Evolutionary conservation across 441 rosid species (phyloP), one percentile per base, ranked within the genome.

Genomic region (Gossypium davidsonii): DNA sequence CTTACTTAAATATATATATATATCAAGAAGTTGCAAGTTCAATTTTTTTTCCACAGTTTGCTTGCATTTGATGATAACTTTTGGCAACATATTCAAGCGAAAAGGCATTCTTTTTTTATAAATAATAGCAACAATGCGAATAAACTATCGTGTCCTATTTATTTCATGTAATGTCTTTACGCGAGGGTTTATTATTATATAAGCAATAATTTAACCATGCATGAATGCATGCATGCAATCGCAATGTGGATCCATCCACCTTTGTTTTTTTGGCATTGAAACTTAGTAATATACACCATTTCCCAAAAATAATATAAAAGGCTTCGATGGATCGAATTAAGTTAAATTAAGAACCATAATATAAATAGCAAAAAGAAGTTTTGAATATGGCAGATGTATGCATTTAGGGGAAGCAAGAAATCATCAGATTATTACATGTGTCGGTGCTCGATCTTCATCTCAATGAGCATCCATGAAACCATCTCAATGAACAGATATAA

Each of bases 391-490:
- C 42, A n/a, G 42, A 26, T n/a, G 39, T 11, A 58, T 49, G 44
- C 71, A 49, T 67, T 26, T 67, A 49, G 59, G 58, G 20, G 4
- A 26, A 49, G 25, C 44, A 68, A 68, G 60, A 68, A 9, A 51
- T 68, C 2, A 28, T 68, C 5, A 51, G 60, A 14, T 68, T 51
- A 1, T 51, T 51, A 68, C 72, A 58, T 58, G 63, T 58, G 63
- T 58, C 63, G 6, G n/a, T 58, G 28, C 17, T 61, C 2, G 64
- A 73, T 49, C 60, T 73, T 73, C 26, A 51, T 58, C 42, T 42
- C 46, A 68, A 37, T 63, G 67, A 37, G 42, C 49, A 63, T 63
- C 67, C 67, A 18, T 9, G 67, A 37, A 34, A 37, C 42, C 58
- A n/a, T 28, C 20, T 49, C 42, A 55, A 55, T 55, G 59, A 20